A percentile compares a stretch with the other conserved stretches of the same genome.
Evolutionary conservation across 2,329 filamentous ascomycete genomes (phyloP).

Genomic region (Phaeosphaeriaceae sp.): DNA sequence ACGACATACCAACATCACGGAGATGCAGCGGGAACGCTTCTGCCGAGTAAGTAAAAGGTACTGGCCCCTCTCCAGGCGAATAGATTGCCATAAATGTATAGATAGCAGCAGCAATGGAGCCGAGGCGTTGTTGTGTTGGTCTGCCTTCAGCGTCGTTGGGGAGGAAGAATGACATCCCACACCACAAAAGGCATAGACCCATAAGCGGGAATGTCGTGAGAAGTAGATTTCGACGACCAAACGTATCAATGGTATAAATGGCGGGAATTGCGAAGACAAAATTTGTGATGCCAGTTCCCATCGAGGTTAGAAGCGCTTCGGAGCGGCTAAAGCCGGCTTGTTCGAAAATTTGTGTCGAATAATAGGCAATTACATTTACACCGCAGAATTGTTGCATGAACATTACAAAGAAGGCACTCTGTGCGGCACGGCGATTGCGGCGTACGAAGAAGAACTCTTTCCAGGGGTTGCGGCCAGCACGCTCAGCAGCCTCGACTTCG

Average conservation of each 20-base stretch:
- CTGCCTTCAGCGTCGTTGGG: slow-evolving; percentile 16
- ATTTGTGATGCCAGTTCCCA: slow-evolving; percentile 55
- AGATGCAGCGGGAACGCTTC: slow-evolving; percentile 55
- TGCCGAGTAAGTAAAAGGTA: slow-evolving; percentile 49
- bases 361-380: slow-evolving; percentile 35
- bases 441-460: slow-evolving; percentile 43
- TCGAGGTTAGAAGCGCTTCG: slow-evolving; percentile 48
- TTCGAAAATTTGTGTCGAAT: slow-evolving; percentile 37
- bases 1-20: slow-evolving; percentile 50
- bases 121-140: slow-evolving; percentile 29
- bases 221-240: slow-evolving; percentile 52
- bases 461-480: slow-evolving; percentile 39
- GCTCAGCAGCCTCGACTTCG: slow-evolving; percentile 45
- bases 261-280: slow-evolving; percentile 54
- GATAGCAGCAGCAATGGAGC: slow-evolving; percentile 47
- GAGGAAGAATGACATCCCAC: slow-evolving; percentile 38
- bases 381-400: slow-evolving; percentile 43
- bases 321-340: slow-evolving; percentile 43
- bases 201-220: slow-evolving; percentile 57
- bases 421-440: slow-evolving; percentile 43
- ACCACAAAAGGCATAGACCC: slow-evolving; percentile 47
- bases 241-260: slow-evolving; percentile 54
- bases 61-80: slow-evolving; percentile 38
- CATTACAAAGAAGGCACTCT: slow-evolving; percentile 45
- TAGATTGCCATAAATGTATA: slow-evolving; percentile 60